Conservation (phyloP, 345 rosid species). For the Viola odorata region DNA sequence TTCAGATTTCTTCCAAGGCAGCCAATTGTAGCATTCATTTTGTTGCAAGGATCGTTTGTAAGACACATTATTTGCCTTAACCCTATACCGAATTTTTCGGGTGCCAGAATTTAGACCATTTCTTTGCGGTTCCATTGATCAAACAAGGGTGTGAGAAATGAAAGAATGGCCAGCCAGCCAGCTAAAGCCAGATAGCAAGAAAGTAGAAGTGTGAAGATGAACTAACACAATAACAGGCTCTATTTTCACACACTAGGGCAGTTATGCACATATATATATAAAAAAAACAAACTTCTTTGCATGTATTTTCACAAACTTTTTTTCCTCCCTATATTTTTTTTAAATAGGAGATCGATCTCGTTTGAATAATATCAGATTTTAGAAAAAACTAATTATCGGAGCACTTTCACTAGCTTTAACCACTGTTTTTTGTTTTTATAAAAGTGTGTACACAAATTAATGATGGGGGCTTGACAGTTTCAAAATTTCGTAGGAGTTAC, state of each 20-base stretch:
- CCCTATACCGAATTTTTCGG: slow-evolving; percentile 6
- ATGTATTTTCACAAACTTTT: not conserved
- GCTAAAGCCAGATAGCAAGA: not conserved
- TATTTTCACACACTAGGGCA: slow-evolving; percentile 3
- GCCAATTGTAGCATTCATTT: slow-evolving; percentile 12
- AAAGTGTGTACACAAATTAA: not conserved
- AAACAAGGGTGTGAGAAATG: not conserved
- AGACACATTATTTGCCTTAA: slow-evolving; percentile 19
- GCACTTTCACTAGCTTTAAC: too few species aligned
- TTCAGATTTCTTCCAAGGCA: slow-evolving; percentile 9
- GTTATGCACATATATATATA: not conserved
- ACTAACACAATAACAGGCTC: slow-evolving; percentile 24
- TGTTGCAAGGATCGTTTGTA: slow-evolving; percentile 13
- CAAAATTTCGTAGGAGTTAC: slow-evolving; percentile 1
- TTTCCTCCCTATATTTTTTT: too few species aligned
- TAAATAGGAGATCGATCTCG: too few species aligned
- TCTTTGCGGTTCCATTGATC: slow-evolving; percentile 19
- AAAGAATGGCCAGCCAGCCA: not conserved
- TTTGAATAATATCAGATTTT: too few species aligned
- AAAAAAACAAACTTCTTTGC: too few species aligned
- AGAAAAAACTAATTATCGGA: too few species aligned
- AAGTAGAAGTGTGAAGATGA: slow-evolving; percentile 16
- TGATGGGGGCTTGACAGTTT: slow-evolving; percentile 20
- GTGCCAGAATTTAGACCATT: not conserved
- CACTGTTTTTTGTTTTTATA: not conserved